These are phyloP conservation scores for Echinochloa phyllopogon DNA, from an alignment of 176 grass and related monocot genomes.

Conservation along the genomic window DNA sequence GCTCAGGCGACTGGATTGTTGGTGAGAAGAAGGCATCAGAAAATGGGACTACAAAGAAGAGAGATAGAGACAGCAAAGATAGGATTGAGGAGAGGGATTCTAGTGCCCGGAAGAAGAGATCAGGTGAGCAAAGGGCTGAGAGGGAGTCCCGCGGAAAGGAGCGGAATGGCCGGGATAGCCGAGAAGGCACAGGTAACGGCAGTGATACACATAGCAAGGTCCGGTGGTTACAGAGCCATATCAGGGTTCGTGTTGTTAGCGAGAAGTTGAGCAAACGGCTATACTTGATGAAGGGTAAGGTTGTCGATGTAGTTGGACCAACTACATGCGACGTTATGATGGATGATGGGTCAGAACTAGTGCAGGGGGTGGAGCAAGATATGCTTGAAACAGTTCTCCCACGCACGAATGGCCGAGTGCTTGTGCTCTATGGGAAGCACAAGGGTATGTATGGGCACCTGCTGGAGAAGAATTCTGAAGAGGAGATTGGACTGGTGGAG, in stretches of 20 bases:
- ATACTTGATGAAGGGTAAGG: constrained; percentile 81
- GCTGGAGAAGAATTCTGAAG: constrained; percentile 63
- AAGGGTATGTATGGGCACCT: constrained; percentile 84
- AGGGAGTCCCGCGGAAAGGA: constrained; percentile 49
- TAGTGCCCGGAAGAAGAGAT: constrained; percentile 41
- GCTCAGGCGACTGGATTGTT: constrained; percentile 61
- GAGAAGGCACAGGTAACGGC: constrained; percentile 38
- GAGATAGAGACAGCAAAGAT: constrained; percentile 42
- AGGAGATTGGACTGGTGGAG: constrained; percentile 71
- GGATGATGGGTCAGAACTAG: constrained; percentile 70
- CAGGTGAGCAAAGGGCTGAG: constrained; percentile 36
- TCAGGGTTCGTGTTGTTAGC: constrained; percentile 85
- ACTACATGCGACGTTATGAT: constrained; percentile 81
- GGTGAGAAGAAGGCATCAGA: constrained; percentile 41
- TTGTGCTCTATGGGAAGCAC: constrained; percentile 87
- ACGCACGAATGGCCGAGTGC: constrained; percentile 67
- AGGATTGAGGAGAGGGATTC: constrained; percentile 43
- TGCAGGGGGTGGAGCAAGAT: constrained; percentile 90
- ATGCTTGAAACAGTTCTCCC: constrained; percentile 95
- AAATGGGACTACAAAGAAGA: constrained; percentile 58
- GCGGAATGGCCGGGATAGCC: constrained; percentile 37
- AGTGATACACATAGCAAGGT: constrained; percentile 37
- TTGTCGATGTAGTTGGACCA: constrained; percentile 86
- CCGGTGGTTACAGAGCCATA: constrained; percentile 84
- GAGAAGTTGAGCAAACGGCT: constrained; percentile 72